Percentiles rank a stretch among this genome's conserved stretches.
Evolutionary conservation across 163 green algal species (phyloP).

Genomic region (Trebouxia gelatinosa): DNA sequence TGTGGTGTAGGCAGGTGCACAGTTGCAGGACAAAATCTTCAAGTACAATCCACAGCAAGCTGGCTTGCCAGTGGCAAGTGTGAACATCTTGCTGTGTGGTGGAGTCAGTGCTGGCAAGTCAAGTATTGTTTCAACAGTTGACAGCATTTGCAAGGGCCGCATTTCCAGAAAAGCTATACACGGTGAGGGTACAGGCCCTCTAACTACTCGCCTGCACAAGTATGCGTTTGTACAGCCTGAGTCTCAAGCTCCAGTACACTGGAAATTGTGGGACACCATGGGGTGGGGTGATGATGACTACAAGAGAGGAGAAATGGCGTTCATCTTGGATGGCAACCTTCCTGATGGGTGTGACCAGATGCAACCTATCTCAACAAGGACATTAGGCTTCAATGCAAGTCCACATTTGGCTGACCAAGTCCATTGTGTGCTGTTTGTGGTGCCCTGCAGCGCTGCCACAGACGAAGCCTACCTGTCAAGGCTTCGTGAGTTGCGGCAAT

Average conservation of each 20-base stretch:
- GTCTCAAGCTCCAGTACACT: background rate
- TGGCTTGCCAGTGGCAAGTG: background rate
- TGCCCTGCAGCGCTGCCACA: conserved; percentile 16
- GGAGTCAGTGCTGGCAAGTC: conserved; percentile 24
- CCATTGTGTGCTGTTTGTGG: background rate
- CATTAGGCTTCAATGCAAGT: background rate
- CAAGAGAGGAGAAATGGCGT: conserved; percentile 16
- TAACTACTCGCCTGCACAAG: conserved; percentile 1
- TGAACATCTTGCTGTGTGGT: conserved; percentile 21
- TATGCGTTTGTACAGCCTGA: background rate
- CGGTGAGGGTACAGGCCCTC: conserved; percentile 22
- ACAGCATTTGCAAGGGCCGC: conserved; percentile 11
- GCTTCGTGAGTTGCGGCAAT: background rate
- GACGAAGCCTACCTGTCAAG: conserved; percentile 3
- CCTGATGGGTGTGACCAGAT: background rate
- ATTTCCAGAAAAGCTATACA: conserved; percentile 13
- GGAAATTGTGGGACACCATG: conserved; percentile 26
- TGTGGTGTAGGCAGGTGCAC: too few relatives aligned
- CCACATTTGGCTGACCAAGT: background rate
- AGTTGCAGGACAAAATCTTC: too few relatives aligned
- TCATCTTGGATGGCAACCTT: conserved; percentile 26
- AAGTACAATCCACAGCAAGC: background rate
- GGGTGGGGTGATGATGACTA: conserved; percentile 14
- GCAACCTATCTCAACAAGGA: background rate
- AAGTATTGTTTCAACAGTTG: conserved; percentile 24